Conservation (phyloP, 73 alveolate species). For the Uronychia binucleata region DNA sequence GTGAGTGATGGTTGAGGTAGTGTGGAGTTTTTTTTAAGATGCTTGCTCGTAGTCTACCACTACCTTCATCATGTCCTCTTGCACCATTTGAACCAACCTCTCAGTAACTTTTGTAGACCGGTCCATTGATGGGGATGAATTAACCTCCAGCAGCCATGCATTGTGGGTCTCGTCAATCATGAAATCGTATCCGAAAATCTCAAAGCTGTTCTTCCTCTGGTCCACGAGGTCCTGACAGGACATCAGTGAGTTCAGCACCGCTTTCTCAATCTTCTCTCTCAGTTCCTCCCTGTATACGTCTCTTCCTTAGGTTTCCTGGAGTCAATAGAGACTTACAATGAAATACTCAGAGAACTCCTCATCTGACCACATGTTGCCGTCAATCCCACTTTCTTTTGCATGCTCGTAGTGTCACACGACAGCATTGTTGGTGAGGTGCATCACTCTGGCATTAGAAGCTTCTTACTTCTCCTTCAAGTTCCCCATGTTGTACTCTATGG, state of each 20-base stretch:
- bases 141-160: conserved; percentile 90
- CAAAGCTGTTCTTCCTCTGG: conserved; percentile 87
- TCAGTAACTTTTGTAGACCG: conserved; percentile 94
- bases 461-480: conserved; percentile 90
- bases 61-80: conserved; percentile 85
- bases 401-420: conserved; percentile 79
- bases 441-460: too few species aligned
- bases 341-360: conserved; percentile 86
- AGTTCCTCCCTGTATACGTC: conserved; percentile 35
- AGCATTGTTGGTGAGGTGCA: conserved; percentile 97
- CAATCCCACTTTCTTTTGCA: conserved; percentile 81
- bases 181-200: conserved; percentile 96
- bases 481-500: conserved; percentile 89
- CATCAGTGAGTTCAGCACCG: conserved; percentile 70
- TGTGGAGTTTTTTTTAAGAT: conserved; percentile 69
- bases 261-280: conserved; percentile 20
- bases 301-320: background rate
- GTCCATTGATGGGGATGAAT: conserved; percentile 92
- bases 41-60: conserved; percentile 87
- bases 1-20: too few species aligned
- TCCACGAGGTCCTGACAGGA: conserved; percentile 92
- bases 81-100: conserved; percentile 73
- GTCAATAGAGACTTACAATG: conserved; percentile 63
- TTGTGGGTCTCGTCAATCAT: conserved; percentile 87
- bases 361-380: conserved; percentile 97